Percentiles rank a stretch among this genome's conserved stretches.
These are phyloP conservation scores for Populus euphratica DNA, from an alignment of 345 rosid genomes.

Conservation along the genomic window DNA sequence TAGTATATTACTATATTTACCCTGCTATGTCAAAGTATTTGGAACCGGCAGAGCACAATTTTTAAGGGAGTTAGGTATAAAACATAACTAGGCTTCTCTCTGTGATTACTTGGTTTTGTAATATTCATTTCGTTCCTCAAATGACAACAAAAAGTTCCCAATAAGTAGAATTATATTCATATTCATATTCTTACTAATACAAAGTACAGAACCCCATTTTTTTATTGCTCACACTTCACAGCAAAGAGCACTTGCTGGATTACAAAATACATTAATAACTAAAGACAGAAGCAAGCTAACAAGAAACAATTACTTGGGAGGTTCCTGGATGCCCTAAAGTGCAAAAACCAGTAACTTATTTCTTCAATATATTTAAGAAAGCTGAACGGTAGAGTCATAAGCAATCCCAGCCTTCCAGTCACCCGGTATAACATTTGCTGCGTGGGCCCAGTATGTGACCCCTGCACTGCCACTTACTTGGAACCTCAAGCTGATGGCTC, in stretches of 20 bases:
- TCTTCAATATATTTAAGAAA: constrained; percentile 25
- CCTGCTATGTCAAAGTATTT: too few relatives aligned
- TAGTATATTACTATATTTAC: too few relatives aligned
- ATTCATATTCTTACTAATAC: background rate
- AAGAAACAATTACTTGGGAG: background rate
- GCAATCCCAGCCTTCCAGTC: constrained; percentile 66
- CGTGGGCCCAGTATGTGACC: constrained; percentile 46
- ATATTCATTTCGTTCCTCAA: too few relatives aligned
- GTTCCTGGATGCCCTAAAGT: background rate
- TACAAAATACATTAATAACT: background rate
- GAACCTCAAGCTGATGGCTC: constrained; percentile 45
- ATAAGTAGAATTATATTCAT: background rate
- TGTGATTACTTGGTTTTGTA: too few relatives aligned
- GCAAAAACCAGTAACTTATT: too few relatives aligned
- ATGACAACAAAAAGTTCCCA: background rate
- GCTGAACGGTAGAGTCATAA: constrained; percentile 53
- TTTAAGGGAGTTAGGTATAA: too few relatives aligned
- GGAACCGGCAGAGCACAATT: too few relatives aligned
- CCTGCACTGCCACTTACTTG: constrained; percentile 44
- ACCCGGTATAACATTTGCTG: constrained; percentile 46
- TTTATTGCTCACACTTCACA: background rate
- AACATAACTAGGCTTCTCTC: too few relatives aligned
- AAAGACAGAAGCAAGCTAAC: background rate
- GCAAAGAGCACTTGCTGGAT: background rate
- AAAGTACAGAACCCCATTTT: background rate